phyloP scores from a whole-genome alignment of 2,329 filamentous ascomycete species.

The Cephalotrichum gorgonifer region DNA sequence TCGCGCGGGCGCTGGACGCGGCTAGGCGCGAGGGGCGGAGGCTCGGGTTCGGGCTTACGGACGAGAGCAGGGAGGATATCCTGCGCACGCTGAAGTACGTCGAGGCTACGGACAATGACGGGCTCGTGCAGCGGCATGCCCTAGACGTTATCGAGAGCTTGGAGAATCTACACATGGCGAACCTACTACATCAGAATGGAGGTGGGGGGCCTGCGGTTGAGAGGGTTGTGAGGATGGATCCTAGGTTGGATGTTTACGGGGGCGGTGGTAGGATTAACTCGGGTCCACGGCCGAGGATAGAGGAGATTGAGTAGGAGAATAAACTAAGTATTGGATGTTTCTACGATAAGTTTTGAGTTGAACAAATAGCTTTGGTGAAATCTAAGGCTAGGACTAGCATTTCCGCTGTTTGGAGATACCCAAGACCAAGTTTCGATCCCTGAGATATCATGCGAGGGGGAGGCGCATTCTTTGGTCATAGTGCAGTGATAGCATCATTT shows the following conservation, averaged over 20 bases:
- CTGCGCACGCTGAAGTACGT: conserved; percentile 52
- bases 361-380: too few species aligned
- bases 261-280: neutral
- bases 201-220: conserved; percentile 20
- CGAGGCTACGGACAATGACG: conserved; percentile 56
- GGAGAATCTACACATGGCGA: conserved; percentile 48
- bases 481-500: too few species aligned
- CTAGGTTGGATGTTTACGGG: conserved; percentile 11
- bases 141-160: conserved; percentile 56
- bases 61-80: conserved; percentile 50
- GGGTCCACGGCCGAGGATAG: conserved; percentile 32
- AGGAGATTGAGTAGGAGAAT: conserved; percentile 57
- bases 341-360: too few species aligned
- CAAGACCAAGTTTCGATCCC: too few species aligned
- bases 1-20: conserved; percentile 49
- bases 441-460: too few species aligned
- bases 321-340: too few species aligned
- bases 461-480: too few species aligned
- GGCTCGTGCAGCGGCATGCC: conserved; percentile 57
- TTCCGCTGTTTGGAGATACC: too few species aligned
- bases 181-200: conserved; percentile 27
- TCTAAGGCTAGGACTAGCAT: too few species aligned
- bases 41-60: conserved; percentile 43
- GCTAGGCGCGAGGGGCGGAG: conserved; percentile 34
- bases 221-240: conserved; percentile 12